Percentiles rank a stretch among this genome's conserved stretches.
Conservation (phyloP, 305 asterid genomes). For the Caryopteris hybrid region DNA sequence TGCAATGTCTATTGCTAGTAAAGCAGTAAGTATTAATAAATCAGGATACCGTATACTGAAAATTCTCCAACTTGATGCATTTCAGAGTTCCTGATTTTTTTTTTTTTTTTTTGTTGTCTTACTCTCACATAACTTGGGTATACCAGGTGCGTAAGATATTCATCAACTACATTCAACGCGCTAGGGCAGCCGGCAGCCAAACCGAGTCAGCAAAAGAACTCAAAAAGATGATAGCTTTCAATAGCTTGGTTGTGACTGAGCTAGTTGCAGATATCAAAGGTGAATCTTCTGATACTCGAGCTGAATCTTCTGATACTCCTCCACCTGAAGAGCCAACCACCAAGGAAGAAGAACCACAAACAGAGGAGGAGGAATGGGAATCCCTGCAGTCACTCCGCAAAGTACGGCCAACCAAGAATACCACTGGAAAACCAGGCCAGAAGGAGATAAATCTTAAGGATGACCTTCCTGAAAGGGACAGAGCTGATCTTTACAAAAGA, state of each 20-base stretch:
- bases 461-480: slow-evolving; percentile 84
- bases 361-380: slow-evolving; percentile 66
- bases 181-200: slow-evolving; percentile 73
- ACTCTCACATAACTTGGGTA: slow-evolving; percentile 3
- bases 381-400: slow-evolving; percentile 73
- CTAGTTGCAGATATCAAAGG: slow-evolving; percentile 90
- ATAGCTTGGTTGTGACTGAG: slow-evolving; percentile 73
- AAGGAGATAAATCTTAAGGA: slow-evolving; percentile 83
- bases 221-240: slow-evolving; percentile 79
- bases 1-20: slow-evolving; percentile 82
- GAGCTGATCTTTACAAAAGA: slow-evolving; percentile 86
- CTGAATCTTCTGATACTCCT: slow-evolving; percentile 56
- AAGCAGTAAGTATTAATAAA: slow-evolving; percentile 65
- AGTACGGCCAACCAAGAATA: slow-evolving; percentile 50
- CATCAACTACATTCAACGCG: slow-evolving; percentile 66
- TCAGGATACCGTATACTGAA: slow-evolving; percentile 2
- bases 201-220: slow-evolving; percentile 78
- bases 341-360: slow-evolving; percentile 35
- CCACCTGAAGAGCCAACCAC: slow-evolving; percentile 45
- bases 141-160: slow-evolving; percentile 84
- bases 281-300: slow-evolving; percentile 59
- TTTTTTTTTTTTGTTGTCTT: not conserved
- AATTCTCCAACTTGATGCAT: not conserved
- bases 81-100: not conserved
- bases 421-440: slow-evolving; percentile 52